phyloP scores from a whole-genome alignment of 108 stramenopile species.

The Cylindrotheca fusiformis region DNA sequence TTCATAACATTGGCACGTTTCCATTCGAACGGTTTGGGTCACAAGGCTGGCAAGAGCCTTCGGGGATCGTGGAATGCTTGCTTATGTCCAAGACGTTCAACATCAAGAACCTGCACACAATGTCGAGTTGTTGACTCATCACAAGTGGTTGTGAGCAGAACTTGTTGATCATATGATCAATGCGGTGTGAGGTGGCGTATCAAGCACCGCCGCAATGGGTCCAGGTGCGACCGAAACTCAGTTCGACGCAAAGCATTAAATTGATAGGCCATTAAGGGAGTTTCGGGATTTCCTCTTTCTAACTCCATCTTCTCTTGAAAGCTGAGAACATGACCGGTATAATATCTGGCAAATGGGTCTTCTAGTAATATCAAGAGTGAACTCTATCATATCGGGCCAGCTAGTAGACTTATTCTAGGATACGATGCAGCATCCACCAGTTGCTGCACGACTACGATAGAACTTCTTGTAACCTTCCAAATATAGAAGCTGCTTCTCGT shows the following conservation, averaged over 20 bases:
- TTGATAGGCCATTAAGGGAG: too few species aligned
- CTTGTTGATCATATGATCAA: constrained; percentile 91
- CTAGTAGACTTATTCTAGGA: too few species aligned
- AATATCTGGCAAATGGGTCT: too few species aligned
- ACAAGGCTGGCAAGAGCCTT: constrained; percentile 84
- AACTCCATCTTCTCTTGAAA: too few species aligned
- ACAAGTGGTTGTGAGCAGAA: constrained; percentile 96
- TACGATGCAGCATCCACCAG: too few species aligned
- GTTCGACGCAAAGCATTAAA: constrained; percentile 39
- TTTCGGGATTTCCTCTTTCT: too few species aligned
- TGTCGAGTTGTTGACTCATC: constrained; percentile 91
- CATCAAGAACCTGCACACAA: constrained; percentile 80
- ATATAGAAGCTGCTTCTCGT: constrained; percentile 92
- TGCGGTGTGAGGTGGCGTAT: constrained; percentile 85
- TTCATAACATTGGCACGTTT: constrained; percentile 97
- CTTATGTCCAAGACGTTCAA: constrained; percentile 92
- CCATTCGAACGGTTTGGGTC: constrained; percentile 90
- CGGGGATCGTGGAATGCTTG: constrained; percentile 87
- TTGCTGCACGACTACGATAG: constrained; percentile 35
- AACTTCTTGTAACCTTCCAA: constrained; percentile 86
- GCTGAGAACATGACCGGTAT: too few species aligned
- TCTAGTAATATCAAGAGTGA: too few species aligned
- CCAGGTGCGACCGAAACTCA: constrained; percentile 88
- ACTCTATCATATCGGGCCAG: too few species aligned
- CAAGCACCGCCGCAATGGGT: constrained; percentile 92